Conservation (phyloP, 192 early-diverging fungal genomes). For the Coemansia guatemalensis region DNA sequence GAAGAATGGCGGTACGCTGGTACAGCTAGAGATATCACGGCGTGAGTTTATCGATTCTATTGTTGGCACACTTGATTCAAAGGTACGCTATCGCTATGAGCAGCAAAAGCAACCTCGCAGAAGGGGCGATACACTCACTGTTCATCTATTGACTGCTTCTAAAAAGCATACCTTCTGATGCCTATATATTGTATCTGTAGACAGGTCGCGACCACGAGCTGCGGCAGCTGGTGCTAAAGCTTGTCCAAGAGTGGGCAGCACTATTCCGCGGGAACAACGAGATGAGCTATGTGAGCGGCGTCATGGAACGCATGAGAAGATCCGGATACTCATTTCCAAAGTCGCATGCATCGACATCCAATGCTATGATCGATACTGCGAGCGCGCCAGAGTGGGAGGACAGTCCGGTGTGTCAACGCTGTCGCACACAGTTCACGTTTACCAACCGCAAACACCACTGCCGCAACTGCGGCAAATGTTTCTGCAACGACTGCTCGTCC, state of each 20-base stretch:
- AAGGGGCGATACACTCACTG: background rate
- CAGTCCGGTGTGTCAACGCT: conserved; percentile 90
- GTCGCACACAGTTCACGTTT: conserved; percentile 87
- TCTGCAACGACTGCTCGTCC: conserved; percentile 90
- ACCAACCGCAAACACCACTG: conserved; percentile 99
- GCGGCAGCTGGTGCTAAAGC: conserved; percentile 65
- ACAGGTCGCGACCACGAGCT: conserved; percentile 73
- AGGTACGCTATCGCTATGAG: conserved; percentile 62
- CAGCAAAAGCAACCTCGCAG: conserved; percentile 59
- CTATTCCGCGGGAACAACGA: conserved; percentile 78
- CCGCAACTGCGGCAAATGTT: conserved; percentile 93
- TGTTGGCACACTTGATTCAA: conserved; percentile 56
- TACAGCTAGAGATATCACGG: conserved; percentile 82
- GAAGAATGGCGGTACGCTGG: conserved; percentile 89
- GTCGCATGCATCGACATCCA: conserved; percentile 58
- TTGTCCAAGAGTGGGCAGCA: conserved; percentile 90
- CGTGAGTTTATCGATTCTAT: conserved; percentile 91
- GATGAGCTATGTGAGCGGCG: conserved; percentile 75
- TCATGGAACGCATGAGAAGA: conserved; percentile 77
- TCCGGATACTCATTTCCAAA: conserved; percentile 72
- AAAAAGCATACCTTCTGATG: background rate
- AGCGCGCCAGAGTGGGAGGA: conserved; percentile 98
- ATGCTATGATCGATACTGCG: conserved; percentile 79
- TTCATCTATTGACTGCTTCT: background rate
- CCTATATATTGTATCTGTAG: conserved; percentile 2